Evolutionary conservation across 441 rosid species (phyloP).

Genomic region (Erodium moschatum): DNA sequence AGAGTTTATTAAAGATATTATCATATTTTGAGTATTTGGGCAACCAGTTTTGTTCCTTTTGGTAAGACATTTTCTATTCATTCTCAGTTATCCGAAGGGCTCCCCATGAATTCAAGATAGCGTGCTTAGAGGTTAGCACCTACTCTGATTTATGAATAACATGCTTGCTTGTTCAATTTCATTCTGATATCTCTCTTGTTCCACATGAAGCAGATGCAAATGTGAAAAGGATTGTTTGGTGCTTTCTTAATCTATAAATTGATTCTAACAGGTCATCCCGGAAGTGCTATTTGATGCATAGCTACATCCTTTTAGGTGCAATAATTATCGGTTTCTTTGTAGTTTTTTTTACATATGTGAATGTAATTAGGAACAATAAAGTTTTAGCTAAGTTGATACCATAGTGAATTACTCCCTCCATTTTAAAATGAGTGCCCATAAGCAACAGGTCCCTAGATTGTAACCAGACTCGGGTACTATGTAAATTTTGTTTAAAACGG

Average conservation of each 20-base stretch:
- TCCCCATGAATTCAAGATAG: constrained; percentile 97
- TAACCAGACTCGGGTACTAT: too few species aligned
- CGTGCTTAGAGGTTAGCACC: constrained; percentile 85
- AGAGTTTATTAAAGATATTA: not conserved
- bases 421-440: too few species aligned
- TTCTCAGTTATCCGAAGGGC: constrained; percentile 86
- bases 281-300: not conserved
- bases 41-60: not conserved
- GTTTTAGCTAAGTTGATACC: not conserved
- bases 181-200: constrained; percentile 14
- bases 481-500: too few species aligned
- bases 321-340: too few species aligned
- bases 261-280: too few species aligned
- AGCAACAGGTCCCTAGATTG: too few species aligned
- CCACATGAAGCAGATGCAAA: not conserved
- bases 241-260: not conserved
- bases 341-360: too few species aligned
- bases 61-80: constrained; percentile 7
- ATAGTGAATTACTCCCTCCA: too few species aligned
- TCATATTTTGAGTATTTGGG: constrained; percentile 7
- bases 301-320: too few species aligned
- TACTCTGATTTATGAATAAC: not conserved
- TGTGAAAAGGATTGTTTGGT: not conserved
- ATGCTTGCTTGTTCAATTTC: not conserved
- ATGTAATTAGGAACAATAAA: too few species aligned